Evolutionary conservation across 2,329 filamentous ascomycete genomes (phyloP).

Genomic region (Exophiala phaeomuriformis): DNA sequence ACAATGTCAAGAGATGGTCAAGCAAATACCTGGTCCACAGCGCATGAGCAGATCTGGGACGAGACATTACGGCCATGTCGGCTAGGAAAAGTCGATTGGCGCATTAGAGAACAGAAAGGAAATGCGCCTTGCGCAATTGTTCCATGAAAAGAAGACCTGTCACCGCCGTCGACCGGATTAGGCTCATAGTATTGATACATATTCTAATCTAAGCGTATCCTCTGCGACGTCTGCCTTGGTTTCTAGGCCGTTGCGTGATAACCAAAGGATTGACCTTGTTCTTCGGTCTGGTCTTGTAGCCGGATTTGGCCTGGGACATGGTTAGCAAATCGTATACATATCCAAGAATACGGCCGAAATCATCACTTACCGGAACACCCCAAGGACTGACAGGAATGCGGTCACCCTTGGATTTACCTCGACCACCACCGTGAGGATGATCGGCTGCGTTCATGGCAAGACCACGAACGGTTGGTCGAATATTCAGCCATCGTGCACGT

Average conservation of each 20-base stretch:
- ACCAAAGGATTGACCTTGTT: slow-evolving; percentile 89
- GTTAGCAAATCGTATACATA: slow-evolving; percentile 5
- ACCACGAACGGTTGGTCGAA: slow-evolving; percentile 91
- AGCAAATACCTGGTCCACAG: too few relatives aligned
- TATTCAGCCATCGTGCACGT: slow-evolving; percentile 85
- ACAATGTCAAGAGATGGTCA: too few relatives aligned
- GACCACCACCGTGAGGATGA: slow-evolving; percentile 96
- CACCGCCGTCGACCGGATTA: not conserved
- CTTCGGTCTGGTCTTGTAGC: slow-evolving; percentile 83
- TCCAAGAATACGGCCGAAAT: slow-evolving; percentile 1
- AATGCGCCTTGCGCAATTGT: too few relatives aligned
- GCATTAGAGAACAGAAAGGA: too few relatives aligned
- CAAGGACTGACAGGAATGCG: slow-evolving; percentile 90
- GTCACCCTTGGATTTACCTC: slow-evolving; percentile 99
- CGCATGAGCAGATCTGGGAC: too few relatives aligned
- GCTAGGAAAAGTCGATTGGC: too few relatives aligned
- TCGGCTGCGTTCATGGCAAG: slow-evolving; percentile 98
- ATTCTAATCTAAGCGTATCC: slow-evolving; percentile 17
- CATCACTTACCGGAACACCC: slow-evolving; percentile 75
- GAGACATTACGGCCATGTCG: too few relatives aligned
- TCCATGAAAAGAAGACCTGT: too few relatives aligned
- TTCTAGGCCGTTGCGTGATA: slow-evolving; percentile 72
- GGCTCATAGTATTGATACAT: slow-evolving; percentile 8
- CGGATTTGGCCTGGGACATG: slow-evolving; percentile 45
- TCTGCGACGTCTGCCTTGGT: slow-evolving; percentile 75